Base-by-base conservation (phyloP, 2,329 filamentous ascomycete genomes). In the Pseudopyricularia cyperi region DNA sequence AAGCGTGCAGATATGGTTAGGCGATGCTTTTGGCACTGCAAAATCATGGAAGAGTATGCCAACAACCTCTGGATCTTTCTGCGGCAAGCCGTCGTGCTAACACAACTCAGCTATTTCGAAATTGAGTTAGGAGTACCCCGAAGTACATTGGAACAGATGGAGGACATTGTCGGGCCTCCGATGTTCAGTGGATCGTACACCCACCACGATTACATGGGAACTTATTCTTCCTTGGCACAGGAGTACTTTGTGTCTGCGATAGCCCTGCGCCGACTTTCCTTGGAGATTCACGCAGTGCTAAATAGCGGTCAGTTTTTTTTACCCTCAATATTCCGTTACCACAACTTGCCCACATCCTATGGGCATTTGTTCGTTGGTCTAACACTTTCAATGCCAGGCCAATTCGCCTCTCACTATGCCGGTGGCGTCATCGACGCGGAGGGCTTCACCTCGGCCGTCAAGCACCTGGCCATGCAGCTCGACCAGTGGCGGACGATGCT, bases 201-300 rank as follows among this genome's bases (percentile, higher is more conserved):
- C n/a, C 68, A 72, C 34, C 68, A 71, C 15, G 72, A 76, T 56
- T 68, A 72, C 53, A 58, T 69, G 12, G 67, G 65, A 19, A 74
- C 77, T 55, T 72, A 77, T 55, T 62, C 68, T 9, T 73, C 75
- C 1, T 71, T 79, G 54, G 78, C 76, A 53, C 72, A 78, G 55
- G 74, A 79, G 54, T 72, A 82, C 57, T 82, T 80, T 60, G 71
- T 76, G 2, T 79, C 79, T 0, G 77, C 82, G 58, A 75, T 83
- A 46, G 74, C 77, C 11, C 66, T 83, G 17, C 68, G 75, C 19
- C 68, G 74, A 24, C 63, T 82, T 3, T 74, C 75, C 35, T 68
- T 71, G 1, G 69, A 73, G 22, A 74, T 80, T 17, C 73, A 82
- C 59, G 66, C 66, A 44, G 67, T 68, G 3, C 68, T 82, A 28